Percentiles rank a stretch among this genome's conserved stretches.
phyloP scores from a whole-genome alignment of 345 rosid species.

The Salix viminalis region DNA sequence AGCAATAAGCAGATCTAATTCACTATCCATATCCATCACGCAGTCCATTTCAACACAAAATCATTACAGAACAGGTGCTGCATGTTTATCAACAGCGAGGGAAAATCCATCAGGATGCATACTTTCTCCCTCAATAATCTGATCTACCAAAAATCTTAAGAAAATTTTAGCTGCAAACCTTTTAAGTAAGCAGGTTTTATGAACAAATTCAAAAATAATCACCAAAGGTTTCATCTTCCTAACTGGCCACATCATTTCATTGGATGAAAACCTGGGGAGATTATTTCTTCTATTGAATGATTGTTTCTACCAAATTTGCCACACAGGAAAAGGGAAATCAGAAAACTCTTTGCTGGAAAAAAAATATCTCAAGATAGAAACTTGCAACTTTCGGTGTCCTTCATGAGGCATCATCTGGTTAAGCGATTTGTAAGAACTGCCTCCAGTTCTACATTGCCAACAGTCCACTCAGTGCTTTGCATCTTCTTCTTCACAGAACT shows the following conservation, averaged over 20 bases:
- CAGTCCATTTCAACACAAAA: background rate
- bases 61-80: background rate
- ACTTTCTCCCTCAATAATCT: background rate
- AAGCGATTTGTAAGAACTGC: background rate
- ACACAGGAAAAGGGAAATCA: background rate
- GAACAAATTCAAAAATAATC: background rate
- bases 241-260: background rate
- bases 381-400: background rate
- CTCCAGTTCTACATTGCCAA: background rate
- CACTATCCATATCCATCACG: background rate
- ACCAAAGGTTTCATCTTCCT: background rate
- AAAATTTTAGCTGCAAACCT: background rate
- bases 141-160: background rate
- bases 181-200: background rate
- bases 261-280: background rate
- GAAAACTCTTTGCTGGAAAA: background rate
- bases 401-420: background rate
- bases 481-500: constrained; percentile 95
- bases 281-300: background rate
- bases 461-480: constrained; percentile 54
- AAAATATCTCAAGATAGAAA: background rate
- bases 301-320: background rate
- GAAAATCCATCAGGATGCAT: background rate
- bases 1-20: background rate
- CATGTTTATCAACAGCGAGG: background rate